These are phyloP conservation scores for Yamadazyma dushanensis DNA, from an alignment of 1,139 yeast genomes.

Conservation along the genomic window DNA sequence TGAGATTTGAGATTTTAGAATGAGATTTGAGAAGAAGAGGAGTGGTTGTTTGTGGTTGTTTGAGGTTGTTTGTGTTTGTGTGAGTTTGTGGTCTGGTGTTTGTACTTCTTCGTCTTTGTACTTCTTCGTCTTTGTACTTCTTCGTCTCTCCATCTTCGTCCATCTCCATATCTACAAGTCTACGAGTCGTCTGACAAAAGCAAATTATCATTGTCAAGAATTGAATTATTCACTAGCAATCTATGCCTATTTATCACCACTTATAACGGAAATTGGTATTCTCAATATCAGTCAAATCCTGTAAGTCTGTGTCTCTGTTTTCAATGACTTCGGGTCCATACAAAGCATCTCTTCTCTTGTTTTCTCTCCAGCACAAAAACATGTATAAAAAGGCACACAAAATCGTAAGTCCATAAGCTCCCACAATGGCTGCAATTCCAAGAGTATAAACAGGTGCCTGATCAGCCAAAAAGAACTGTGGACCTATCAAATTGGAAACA, in stretches of 20 bases:
- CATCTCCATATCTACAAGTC: no score
- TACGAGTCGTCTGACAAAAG: no score
- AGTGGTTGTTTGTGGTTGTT: no score
- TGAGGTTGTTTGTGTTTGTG: no score
- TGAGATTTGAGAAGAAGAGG: conserved; percentile 5
- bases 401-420: conserved; percentile 19
- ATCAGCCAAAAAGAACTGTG: conserved; percentile 25
- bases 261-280: conserved; percentile 29
- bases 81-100: not conserved
- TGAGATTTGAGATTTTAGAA: no score
- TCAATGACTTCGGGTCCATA: conserved; percentile 25
- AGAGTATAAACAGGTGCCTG: conserved; percentile 27
- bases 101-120: no score
- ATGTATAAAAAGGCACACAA: conserved; percentile 10
- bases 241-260: no score
- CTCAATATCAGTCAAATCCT: conserved; percentile 33
- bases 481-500: conserved; percentile 28
- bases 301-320: conserved; percentile 30
- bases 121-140: no score
- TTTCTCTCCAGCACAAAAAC: conserved; percentile 23
- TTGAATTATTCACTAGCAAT: no score
- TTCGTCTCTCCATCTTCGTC: no score
- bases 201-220: no score
- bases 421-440: conserved; percentile 26
- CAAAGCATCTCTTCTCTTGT: conserved; percentile 20